These are phyloP conservation scores for Hamigera avellanea DNA, from an alignment of 495 filamentous ascomycete genomes.

Conservation along the genomic window DNA sequence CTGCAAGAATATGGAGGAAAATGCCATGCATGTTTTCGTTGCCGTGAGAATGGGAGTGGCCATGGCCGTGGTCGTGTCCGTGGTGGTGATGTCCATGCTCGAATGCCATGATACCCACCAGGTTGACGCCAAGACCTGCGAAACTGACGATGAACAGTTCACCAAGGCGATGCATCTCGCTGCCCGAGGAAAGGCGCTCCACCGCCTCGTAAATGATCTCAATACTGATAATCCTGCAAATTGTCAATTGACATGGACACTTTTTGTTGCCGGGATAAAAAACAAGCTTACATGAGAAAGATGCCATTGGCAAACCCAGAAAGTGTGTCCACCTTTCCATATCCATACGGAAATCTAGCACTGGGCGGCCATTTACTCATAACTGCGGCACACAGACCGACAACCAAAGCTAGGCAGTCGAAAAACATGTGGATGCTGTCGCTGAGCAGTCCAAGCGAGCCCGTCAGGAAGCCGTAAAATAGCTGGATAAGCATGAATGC, in stretches of 20 bases:
- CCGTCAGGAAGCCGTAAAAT: conserved; percentile 83
- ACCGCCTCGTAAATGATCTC: conserved; percentile 95
- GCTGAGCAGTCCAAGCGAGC: conserved; percentile 85
- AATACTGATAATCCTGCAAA: conserved; percentile 70
- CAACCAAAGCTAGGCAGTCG: conserved; percentile 84
- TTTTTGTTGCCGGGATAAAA: background rate
- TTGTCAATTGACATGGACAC: conserved; percentile 14
- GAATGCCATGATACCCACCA: conserved; percentile 86
- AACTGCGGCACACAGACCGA: conserved; percentile 89
- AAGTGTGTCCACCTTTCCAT: conserved; percentile 92
- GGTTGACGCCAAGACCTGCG: conserved; percentile 75
- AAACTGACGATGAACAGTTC: conserved; percentile 83
- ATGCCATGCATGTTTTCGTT: conserved; percentile 99
- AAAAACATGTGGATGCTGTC: conserved; percentile 99
- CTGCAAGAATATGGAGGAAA: conserved; percentile 89
- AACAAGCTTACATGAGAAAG: conserved; percentile 66
- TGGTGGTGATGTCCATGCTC: conserved; percentile 53
- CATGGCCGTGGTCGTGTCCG: conserved; percentile 55
- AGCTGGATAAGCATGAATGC: conserved; percentile 91
- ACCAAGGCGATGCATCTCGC: conserved; percentile 68
- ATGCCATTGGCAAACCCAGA: conserved; percentile 96
- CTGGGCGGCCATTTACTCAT: conserved; percentile 96
- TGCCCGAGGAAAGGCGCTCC: conserved; percentile 70
- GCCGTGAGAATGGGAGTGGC: conserved; percentile 52
- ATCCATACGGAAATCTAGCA: conserved; percentile 81